phyloP scores from a whole-genome alignment of 257 asterid genomes.

The Solanum arcanum region DNA sequence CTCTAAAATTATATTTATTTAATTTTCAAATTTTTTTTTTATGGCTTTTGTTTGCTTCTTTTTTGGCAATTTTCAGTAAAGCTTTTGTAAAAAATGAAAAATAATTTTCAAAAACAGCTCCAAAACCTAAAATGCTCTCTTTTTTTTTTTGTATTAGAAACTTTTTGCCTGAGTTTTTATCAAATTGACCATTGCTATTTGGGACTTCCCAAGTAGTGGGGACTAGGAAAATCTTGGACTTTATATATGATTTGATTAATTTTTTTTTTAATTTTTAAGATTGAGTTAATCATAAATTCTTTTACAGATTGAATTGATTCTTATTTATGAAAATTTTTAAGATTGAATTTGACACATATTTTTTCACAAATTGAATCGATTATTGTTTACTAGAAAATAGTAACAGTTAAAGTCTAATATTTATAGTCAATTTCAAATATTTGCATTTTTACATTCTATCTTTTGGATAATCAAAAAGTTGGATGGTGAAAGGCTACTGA shows the following conservation, averaged over 20 bases:
- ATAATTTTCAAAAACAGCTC: no score
- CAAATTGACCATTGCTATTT: neutral
- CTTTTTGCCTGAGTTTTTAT: neutral
- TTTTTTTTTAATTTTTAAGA: neutral
- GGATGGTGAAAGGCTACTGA: neutral
- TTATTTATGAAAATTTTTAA: no score
- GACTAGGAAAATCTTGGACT: neutral
- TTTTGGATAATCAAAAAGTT: neutral
- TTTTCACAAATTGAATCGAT: no score
- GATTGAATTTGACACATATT: no score
- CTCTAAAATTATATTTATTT: neutral
- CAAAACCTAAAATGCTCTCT: neutral
- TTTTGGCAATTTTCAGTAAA: neutral
- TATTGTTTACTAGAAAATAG: neutral
- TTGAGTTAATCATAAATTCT: neutral
- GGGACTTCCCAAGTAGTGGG: neutral
- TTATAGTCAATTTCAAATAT: neutral
- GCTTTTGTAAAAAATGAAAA: neutral
- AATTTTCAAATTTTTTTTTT: neutral
- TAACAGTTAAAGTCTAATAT: neutral
- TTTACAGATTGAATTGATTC: no score
- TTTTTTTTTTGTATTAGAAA: neutral
- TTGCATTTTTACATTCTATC: neutral
- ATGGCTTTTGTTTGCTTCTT: neutral
- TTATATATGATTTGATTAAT: neutral